These are phyloP conservation scores for Alopecurus myosuroides DNA, from an alignment of 176 grass and related monocot genomes.

Conservation along the genomic window DNA sequence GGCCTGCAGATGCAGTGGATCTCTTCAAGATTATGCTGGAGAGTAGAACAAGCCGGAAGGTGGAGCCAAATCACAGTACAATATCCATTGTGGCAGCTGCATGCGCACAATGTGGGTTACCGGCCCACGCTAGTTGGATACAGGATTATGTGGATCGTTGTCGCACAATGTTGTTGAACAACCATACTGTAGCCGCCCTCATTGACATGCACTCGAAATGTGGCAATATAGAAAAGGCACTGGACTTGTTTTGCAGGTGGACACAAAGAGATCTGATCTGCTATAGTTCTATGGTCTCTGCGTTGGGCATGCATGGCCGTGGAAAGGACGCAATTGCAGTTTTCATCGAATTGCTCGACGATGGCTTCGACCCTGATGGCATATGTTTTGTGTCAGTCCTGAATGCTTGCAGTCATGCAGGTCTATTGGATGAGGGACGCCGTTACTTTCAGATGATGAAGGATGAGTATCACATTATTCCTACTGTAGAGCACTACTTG, in stretches of 20 bases:
- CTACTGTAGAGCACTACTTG: slow-evolving; percentile 35
- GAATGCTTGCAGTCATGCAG: slow-evolving; percentile 41
- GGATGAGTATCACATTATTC: slow-evolving; percentile 27
- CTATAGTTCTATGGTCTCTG: slow-evolving; percentile 49
- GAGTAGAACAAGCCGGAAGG: not conserved
- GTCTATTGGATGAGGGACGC: slow-evolving; percentile 34
- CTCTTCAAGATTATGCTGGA: slow-evolving; percentile 40
- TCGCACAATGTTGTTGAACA: slow-evolving; percentile 23
- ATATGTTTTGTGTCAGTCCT: slow-evolving; percentile 53
- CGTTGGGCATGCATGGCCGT: slow-evolving; percentile 31
- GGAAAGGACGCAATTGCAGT: slow-evolving; percentile 34
- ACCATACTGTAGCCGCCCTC: slow-evolving; percentile 37
- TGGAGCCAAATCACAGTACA: slow-evolving; percentile 40
- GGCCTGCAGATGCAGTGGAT: slow-evolving; percentile 19
- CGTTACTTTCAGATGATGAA: slow-evolving; percentile 36
- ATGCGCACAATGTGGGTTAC: slow-evolving; percentile 29
- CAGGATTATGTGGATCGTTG: slow-evolving; percentile 14
- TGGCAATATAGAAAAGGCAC: slow-evolving; percentile 34
- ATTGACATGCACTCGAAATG: slow-evolving; percentile 44
- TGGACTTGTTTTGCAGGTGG: slow-evolving; percentile 35
- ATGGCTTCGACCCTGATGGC: slow-evolving; percentile 23
- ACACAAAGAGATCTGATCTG: slow-evolving; percentile 37
- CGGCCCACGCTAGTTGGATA: slow-evolving; percentile 30
- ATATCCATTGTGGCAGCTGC: slow-evolving; percentile 28
- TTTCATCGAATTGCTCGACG: slow-evolving; percentile 8